These are phyloP conservation scores for Komagataella phaffii DNA, from an alignment of 805 yeast species.

Conservation along the genomic window DNA sequence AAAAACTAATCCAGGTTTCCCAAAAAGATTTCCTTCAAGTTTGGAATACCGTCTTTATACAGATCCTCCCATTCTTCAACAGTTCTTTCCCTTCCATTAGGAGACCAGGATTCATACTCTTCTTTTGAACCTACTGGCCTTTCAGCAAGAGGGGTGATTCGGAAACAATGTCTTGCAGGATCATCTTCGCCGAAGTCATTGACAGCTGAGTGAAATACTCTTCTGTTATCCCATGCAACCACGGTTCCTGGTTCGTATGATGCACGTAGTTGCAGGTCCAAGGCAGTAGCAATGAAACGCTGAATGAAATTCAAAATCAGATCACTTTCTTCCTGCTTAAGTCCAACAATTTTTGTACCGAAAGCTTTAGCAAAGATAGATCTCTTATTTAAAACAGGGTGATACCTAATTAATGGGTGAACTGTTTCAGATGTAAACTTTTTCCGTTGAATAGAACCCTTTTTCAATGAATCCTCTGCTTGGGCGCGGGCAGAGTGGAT, in stretches of 20 bases:
- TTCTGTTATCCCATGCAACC: constrained; percentile 41
- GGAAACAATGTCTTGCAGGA: constrained; percentile 10
- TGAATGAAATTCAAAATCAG: constrained; percentile 27
- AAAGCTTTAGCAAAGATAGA: constrained; percentile 45
- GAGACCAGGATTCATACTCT: constrained; percentile 3
- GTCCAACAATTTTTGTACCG: constrained; percentile 53
- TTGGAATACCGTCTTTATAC: not conserved
- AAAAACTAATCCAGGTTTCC: not conserved
- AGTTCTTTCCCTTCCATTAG: constrained; percentile 1
- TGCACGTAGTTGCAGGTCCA: constrained; percentile 36
- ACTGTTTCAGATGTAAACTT: constrained; percentile 38
- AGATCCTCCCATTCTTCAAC: constrained; percentile 11
- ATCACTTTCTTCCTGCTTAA: constrained; percentile 62
- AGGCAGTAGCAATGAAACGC: not conserved
- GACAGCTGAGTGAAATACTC: constrained; percentile 34
- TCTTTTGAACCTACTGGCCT: constrained; percentile 3
- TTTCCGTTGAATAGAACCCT: constrained; percentile 58
- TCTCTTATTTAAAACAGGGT: constrained; percentile 60
- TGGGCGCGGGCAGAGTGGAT: constrained; percentile 62
- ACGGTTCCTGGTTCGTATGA: constrained; percentile 37
- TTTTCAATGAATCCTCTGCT: constrained; percentile 35
- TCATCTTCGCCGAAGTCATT: constrained; percentile 30
- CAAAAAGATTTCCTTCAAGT: not conserved
- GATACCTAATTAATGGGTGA: constrained; percentile 62
- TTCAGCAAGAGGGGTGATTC: constrained; percentile 4